Evolutionary conservation across 2,329 filamentous ascomycete genomes (phyloP).

Genomic region (Neonectria faginata): DNA sequence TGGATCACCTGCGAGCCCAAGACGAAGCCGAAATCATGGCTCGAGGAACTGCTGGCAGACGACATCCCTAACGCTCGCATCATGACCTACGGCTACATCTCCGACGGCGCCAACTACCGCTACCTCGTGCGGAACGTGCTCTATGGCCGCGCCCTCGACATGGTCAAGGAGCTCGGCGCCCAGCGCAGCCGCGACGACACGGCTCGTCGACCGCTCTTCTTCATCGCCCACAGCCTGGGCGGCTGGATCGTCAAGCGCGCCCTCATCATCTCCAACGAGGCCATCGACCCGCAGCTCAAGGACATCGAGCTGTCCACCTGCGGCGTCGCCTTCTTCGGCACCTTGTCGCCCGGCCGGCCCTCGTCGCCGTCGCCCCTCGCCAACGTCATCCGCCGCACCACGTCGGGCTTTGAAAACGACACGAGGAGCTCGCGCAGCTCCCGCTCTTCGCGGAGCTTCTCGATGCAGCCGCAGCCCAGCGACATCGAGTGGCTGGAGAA

Average conservation of each 20-base stretch:
- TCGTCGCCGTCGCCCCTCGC: slow-evolving; percentile 25
- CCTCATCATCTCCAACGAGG: slow-evolving; percentile 26
- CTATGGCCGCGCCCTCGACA: slow-evolving; percentile 26
- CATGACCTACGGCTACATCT: slow-evolving; percentile 27
- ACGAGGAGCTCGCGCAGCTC: not conserved
- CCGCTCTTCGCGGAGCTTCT: slow-evolving; percentile 11
- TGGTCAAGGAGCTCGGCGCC: slow-evolving; percentile 27
- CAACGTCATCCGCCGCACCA: slow-evolving; percentile 26
- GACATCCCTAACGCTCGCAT: slow-evolving; percentile 26
- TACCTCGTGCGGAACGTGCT: slow-evolving; percentile 26
- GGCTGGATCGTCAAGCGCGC: slow-evolving; percentile 29
- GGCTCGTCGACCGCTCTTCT: slow-evolving; percentile 23
- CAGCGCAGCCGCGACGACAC: slow-evolving; percentile 20
- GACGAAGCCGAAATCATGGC: slow-evolving; percentile 19
- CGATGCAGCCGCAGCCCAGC: slow-evolving; percentile 18
- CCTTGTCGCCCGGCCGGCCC: slow-evolving; percentile 23
- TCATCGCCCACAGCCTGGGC: slow-evolving; percentile 26
- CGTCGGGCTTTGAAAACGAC: slow-evolving; percentile 20
- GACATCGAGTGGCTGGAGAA: slow-evolving; percentile 29
- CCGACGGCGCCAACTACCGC: slow-evolving; percentile 26
- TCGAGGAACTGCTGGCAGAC: slow-evolving; percentile 21
- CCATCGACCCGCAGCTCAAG: slow-evolving; percentile 21
- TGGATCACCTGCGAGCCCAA: slow-evolving; percentile 22
- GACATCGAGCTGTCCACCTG: slow-evolving; percentile 26
- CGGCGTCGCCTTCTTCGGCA: slow-evolving; percentile 28